These are phyloP conservation scores for Hymenoscyphus albidus DNA, from an alignment of 2,329 filamentous ascomycete species.

Conservation along the genomic window DNA sequence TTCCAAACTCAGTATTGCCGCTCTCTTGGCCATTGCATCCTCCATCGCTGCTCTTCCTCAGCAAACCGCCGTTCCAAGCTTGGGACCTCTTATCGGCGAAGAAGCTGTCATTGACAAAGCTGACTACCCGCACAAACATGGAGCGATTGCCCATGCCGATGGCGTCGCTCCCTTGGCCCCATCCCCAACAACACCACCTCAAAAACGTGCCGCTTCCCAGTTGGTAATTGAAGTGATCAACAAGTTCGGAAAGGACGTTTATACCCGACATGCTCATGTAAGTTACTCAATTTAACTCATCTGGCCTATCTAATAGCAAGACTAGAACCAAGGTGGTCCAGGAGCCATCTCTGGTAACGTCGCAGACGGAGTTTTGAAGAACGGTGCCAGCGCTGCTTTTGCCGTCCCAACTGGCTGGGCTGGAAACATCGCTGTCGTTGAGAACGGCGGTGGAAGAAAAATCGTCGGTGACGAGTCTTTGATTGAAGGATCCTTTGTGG, in stretches of 20 bases:
- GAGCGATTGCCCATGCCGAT: background rate
- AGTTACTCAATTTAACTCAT: background rate
- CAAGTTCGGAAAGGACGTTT: background rate
- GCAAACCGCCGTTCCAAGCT: background rate
- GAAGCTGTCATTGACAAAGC: background rate
- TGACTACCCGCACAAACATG: background rate
- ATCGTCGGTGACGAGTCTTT: slow-evolving; percentile 6
- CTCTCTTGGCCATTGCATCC: background rate
- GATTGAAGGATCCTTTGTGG: slow-evolving; percentile 9
- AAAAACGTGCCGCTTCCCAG: background rate
- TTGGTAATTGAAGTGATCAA: background rate
- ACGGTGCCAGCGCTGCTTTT: slow-evolving; percentile 6
- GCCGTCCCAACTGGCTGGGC: slow-evolving; percentile 7
- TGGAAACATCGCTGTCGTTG: slow-evolving; percentile 5
- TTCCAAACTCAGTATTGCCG: background rate
- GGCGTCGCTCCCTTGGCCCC: background rate
- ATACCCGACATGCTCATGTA: background rate
- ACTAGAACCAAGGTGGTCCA: background rate
- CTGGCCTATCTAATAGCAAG: background rate
- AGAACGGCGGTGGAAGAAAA: background rate
- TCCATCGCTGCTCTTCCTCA: background rate
- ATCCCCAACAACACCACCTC: background rate
- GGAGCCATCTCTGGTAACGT: background rate
- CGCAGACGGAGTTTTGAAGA: background rate
- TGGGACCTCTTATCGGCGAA: background rate